A percentile compares a stretch with the other conserved stretches of the same genome.
Conservation (phyloP, 768 basidiomycete genomes). For the Terana coerulea region DNA sequence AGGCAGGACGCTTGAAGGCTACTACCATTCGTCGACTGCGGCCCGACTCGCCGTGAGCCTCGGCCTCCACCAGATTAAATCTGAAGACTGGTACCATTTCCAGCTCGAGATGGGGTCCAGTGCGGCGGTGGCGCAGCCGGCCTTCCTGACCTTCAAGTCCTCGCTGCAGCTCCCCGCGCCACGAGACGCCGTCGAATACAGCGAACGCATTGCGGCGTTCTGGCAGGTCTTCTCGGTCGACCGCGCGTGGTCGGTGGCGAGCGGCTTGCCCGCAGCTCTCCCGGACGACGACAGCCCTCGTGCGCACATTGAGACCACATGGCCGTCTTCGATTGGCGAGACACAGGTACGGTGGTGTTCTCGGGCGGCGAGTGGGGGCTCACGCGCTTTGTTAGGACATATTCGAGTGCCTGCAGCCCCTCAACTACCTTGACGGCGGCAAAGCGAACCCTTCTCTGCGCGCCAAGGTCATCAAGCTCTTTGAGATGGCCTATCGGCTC, state of each 20-base stretch:
- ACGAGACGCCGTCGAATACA: conserved; percentile 37
- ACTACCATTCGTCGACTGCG: conserved; percentile 56
- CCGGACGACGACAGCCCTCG: conserved; percentile 45
- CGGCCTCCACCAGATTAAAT: conserved; percentile 52
- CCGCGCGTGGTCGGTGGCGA: conserved; percentile 53
- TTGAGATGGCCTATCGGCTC: conserved; percentile 48
- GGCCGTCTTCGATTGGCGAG: conserved; percentile 35
- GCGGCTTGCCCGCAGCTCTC: conserved; percentile 49
- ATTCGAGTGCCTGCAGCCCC: not conserved
- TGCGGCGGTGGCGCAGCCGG: conserved; percentile 7
- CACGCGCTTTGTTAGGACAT: not conserved
- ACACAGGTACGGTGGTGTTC: conserved; percentile 23
- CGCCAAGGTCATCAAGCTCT: conserved; percentile 48
- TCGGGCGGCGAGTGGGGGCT: not conserved
- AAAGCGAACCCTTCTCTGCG: conserved; percentile 33
- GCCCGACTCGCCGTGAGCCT: conserved; percentile 58
- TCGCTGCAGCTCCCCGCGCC: conserved; percentile 29
- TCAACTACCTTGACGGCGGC: not conserved
- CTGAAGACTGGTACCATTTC: conserved; percentile 22
- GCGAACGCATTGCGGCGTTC: conserved; percentile 49
- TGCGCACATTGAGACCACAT: conserved; percentile 49
- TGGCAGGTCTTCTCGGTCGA: conserved; percentile 66
- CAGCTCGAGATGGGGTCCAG: conserved; percentile 6
- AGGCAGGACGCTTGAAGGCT: conserved; percentile 53
- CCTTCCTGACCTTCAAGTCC: conserved; percentile 15